Percentiles rank a stretch among this genome's conserved stretches.
Evolutionary conservation across 106 monocot species (phyloP).

Genomic region (Chionographis japonica): DNA sequence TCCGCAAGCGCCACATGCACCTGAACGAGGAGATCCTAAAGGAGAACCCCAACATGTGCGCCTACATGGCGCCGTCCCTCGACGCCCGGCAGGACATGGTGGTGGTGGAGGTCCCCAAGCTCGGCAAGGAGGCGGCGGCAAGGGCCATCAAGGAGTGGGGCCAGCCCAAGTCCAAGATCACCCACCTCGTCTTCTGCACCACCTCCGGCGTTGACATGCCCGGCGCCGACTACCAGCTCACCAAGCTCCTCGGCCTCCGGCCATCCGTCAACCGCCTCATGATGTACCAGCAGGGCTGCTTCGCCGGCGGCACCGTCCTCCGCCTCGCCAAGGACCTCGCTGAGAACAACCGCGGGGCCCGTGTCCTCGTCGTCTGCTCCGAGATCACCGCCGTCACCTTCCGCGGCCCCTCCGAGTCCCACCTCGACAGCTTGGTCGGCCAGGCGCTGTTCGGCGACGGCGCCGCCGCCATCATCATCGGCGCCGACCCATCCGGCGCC

Average conservation of each 20-base stretch:
- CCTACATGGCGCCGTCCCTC: conserved; percentile 59
- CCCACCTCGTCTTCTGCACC: conserved; percentile 73
- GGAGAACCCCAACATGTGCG: conserved; percentile 53
- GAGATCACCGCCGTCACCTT: conserved; percentile 77
- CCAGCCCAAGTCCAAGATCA: conserved; percentile 59
- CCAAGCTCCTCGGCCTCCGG: conserved; percentile 61
- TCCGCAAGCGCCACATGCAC: conserved; percentile 51
- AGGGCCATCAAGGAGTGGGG: conserved; percentile 79
- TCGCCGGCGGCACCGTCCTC: conserved; percentile 66
- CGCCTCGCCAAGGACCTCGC: conserved; percentile 81
- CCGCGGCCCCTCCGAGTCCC: conserved; percentile 50
- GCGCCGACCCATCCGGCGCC: conserved; percentile 36
- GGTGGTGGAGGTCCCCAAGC: conserved; percentile 60
- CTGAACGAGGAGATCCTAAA: conserved; percentile 47
- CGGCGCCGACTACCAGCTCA: conserved; percentile 78
- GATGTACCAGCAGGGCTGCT: conserved; percentile 74
- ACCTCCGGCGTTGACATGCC: conserved; percentile 78
- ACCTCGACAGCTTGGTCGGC: conserved; percentile 63
- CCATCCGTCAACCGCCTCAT: conserved; percentile 64
- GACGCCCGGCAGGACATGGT: conserved; percentile 62
- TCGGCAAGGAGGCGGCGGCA: conserved; percentile 50
- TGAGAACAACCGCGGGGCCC: conserved; percentile 75
- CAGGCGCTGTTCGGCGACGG: conserved; percentile 84
- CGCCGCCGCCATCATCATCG: conserved; percentile 67
- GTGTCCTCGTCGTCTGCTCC: conserved; percentile 71